Percentiles rank a stretch among this genome's conserved stretches.
Evolutionary conservation across 1,139 yeast species (phyloP).

Genomic region (Yamadazyma pseudoaaseri): DNA sequence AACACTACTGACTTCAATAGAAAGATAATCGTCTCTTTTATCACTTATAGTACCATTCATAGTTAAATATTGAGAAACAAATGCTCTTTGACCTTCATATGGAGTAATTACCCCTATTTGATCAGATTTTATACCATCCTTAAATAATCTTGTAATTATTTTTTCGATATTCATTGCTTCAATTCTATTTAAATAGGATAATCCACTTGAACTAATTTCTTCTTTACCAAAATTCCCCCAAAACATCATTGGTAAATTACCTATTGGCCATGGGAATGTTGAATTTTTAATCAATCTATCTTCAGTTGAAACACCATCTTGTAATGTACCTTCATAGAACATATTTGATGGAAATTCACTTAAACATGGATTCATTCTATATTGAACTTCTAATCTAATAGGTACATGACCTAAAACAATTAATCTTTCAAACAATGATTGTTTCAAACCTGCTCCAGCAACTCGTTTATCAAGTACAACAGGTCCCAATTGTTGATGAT

Average conservation of each 20-base stretch:
- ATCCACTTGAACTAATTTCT: conserved; percentile 81
- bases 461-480: conserved; percentile 79
- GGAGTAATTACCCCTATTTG: conserved; percentile 95
- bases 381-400: conserved; percentile 84
- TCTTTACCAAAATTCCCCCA: conserved; percentile 92
- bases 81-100: conserved; percentile 91
- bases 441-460: conserved; percentile 81
- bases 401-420: conserved; percentile 86
- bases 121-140: conserved; percentile 74
- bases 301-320: conserved; percentile 82
- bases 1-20: conserved; percentile 87
- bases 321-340: conserved; percentile 91
- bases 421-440: conserved; percentile 82
- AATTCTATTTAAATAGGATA: conserved; percentile 80
- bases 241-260: conserved; percentile 86
- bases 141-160: conserved; percentile 68
- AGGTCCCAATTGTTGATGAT: conserved; percentile 94
- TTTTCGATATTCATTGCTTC: conserved; percentile 92
- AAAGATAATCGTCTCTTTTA: conserved; percentile 57
- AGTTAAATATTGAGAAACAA: conserved; percentile 75
- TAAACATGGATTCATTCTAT: conserved; percentile 90
- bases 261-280: conserved; percentile 87
- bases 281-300: conserved; percentile 58
- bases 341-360: conserved; percentile 88
- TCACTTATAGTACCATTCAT: conserved; percentile 65